Conservation (phyloP, 768 basidiomycete genomes). For the Pseudohyphozyma bogoriensis region DNA sequence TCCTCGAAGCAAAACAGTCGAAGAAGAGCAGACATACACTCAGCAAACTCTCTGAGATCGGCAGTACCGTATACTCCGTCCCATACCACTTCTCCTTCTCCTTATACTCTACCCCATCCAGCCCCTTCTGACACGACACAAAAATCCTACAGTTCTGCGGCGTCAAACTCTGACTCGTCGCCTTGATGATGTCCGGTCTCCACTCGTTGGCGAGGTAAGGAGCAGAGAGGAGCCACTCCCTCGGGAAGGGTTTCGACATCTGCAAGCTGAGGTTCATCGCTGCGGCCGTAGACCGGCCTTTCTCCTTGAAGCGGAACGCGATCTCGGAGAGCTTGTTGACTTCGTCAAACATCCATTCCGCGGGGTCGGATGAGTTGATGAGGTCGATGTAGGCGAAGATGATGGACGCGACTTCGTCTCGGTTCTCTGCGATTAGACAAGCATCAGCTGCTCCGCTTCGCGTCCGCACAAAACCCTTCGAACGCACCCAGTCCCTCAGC, state of each 20-base stretch:
- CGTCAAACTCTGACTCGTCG: constrained; percentile 49
- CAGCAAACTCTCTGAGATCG: constrained; percentile 50
- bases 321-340: constrained; percentile 58
- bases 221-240: constrained; percentile 61
- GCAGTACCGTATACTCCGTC: constrained; percentile 63
- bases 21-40: constrained; percentile 38
- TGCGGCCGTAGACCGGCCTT: constrained; percentile 66
- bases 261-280: constrained; percentile 62
- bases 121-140: constrained; percentile 67
- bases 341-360: constrained; percentile 63
- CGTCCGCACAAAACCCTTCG: not conserved
- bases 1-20: not conserved
- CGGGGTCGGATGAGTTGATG: constrained; percentile 38
- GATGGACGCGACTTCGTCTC: constrained; percentile 58
- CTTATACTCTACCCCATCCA: constrained; percentile 46
- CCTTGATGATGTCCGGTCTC: constrained; percentile 53
- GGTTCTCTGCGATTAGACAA: constrained; percentile 49
- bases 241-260: constrained; percentile 72
- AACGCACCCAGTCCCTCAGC: constrained; percentile 71
- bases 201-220: constrained; percentile 65
- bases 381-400: constrained; percentile 61
- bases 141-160: constrained; percentile 57
- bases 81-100: constrained; percentile 80
- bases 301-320: constrained; percentile 79
- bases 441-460: not conserved